Conservation (phyloP, 2,329 filamentous ascomycete genomes). For the Periconia digitata region DNA sequence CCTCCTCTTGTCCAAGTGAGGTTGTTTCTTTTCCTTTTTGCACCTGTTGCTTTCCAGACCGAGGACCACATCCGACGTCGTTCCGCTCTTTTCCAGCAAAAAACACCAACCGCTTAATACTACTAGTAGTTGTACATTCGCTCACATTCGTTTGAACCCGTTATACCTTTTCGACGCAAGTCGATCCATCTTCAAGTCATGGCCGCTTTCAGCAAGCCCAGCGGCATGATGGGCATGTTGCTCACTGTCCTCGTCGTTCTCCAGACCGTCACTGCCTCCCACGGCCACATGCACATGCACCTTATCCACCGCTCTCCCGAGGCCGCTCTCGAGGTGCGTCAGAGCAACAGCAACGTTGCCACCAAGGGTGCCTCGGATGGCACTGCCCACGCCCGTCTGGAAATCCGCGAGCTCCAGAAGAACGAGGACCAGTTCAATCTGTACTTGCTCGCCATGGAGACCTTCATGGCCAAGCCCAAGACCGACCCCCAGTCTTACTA, state of each 20-base stretch:
- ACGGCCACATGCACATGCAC: conserved; percentile 25
- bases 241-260: conserved; percentile 36
- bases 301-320: conserved; percentile 20
- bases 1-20: conserved; percentile 30
- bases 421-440: conserved; percentile 69
- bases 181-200: conserved; percentile 19
- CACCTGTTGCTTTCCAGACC: conserved; percentile 25
- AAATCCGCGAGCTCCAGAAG: conserved; percentile 68
- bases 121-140: conserved; percentile 11
- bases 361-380: conserved; percentile 14
- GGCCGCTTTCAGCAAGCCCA: conserved; percentile 40
- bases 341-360: conserved; percentile 28
- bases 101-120: conserved; percentile 12
- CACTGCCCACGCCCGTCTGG: conserved; percentile 53
- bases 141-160: conserved; percentile 13
- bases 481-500: conserved; percentile 71
- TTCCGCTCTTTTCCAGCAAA: conserved; percentile 36
- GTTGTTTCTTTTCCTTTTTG: conserved; percentile 25
- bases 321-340: conserved; percentile 25
- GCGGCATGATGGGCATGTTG: conserved; percentile 35
- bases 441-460: conserved; percentile 72
- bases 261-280: conserved; percentile 33
- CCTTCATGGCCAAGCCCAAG: conserved; percentile 70
- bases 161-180: conserved; percentile 4
- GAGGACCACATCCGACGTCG: conserved; percentile 35